Evolutionary conservation across 208 protist species (phyloP).

Genomic region (Acanthamoeba triangularis): DNA sequence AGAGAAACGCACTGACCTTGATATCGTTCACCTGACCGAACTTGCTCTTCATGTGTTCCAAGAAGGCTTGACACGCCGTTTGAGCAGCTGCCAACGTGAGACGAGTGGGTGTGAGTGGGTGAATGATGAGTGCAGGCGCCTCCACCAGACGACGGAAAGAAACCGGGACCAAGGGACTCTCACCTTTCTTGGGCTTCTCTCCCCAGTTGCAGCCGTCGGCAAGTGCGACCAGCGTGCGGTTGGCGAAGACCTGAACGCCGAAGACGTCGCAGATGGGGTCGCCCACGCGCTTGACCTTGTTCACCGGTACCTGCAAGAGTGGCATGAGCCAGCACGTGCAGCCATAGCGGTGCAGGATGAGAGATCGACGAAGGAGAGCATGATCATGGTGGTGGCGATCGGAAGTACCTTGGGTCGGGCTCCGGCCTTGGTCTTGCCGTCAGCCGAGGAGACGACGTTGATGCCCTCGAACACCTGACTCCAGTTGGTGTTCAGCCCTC

Average conservation of each 20-base stretch:
- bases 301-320: background rate
- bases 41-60: conserved; percentile 74
- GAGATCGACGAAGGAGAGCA: background rate
- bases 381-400: background rate
- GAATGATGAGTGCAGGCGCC: background rate
- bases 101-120: background rate
- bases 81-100: background rate
- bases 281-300: conserved; percentile 73
- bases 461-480: conserved; percentile 13
- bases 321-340: background rate
- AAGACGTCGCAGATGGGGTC: conserved; percentile 85
- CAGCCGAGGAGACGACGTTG: conserved; percentile 3
- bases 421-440: background rate
- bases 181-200: conserved; percentile 76
- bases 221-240: conserved; percentile 76
- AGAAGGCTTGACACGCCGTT: conserved; percentile 16
- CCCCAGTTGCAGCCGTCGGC: conserved; percentile 88
- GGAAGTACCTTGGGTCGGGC: background rate
- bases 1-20: background rate
- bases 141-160: background rate
- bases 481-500: conserved; percentile 1
- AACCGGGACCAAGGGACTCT: background rate
- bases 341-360: background rate
- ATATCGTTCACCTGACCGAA: conserved; percentile 26
- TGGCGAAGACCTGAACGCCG: conserved; percentile 80